phyloP scores from a whole-genome alignment of 345 rosid species.

The thale cress (Arabidopsis thaliana) region TAIR10.1 NC_003070.9:3577501-3578000 shows the following conservation, averaged over 20 bases:
- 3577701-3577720: constrained; percentile 84
- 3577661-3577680: constrained; percentile 82
- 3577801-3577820: constrained; percentile 22
- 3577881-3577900: neutral
- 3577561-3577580: neutral
- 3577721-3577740: constrained; percentile 4
- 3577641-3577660: constrained; percentile 88
- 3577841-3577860: neutral
- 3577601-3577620: neutral
- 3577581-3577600: neutral
- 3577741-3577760: constrained; percentile 14
- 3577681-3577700: constrained; percentile 89
- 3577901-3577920: neutral
- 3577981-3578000: constrained; percentile 62
- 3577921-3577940: neutral
- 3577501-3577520: constrained; percentile 53
- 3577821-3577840: constrained; percentile 7
- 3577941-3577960: constrained; percentile 80
- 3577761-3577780: too few species aligned
- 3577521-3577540: constrained; percentile 89
- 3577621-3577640: constrained; percentile 82
- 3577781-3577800: too few species aligned
- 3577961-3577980: constrained; percentile 87
- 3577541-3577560: neutral
- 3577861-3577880: constrained; percentile 3